Conservation (phyloP, 768 basidiomycete genomes). For the Dendrothele bispora region DNA sequence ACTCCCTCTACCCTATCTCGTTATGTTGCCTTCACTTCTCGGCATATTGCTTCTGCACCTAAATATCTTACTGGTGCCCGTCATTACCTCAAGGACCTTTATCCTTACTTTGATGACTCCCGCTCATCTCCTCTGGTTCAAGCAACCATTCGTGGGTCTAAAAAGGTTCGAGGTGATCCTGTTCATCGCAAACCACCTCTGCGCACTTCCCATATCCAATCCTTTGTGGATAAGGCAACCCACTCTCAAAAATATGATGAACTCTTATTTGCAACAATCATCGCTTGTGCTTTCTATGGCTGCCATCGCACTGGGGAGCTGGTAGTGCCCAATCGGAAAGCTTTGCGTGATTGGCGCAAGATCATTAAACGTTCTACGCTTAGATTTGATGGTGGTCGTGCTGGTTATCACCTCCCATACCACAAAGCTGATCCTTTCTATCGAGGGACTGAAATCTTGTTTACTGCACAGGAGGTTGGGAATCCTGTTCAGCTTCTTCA, state of each 20-base stretch:
- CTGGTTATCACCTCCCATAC: conserved; percentile 26
- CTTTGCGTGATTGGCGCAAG: conserved; percentile 22
- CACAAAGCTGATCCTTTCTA: conserved; percentile 29
- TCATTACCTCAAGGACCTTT: conserved; percentile 21
- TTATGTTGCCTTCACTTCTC: conserved; percentile 19
- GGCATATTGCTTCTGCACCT: conserved; percentile 11
- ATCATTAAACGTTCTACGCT: conserved; percentile 23
- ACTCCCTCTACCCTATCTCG: conserved; percentile 18
- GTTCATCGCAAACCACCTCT: conserved; percentile 22
- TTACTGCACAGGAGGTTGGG: conserved; percentile 16
- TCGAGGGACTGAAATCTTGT: conserved; percentile 20
- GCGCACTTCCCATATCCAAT: conserved; percentile 11
- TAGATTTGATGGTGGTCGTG: conserved; percentile 8
- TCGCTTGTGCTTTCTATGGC: conserved; percentile 26
- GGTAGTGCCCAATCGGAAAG: conserved; percentile 12
- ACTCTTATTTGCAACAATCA: conserved; percentile 20
- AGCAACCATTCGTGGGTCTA: conserved; percentile 17
- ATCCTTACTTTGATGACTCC: conserved; percentile 21
- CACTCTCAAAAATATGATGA: too few species aligned
- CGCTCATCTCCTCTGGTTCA: conserved; percentile 15
- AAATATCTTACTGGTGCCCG: conserved; percentile 23
- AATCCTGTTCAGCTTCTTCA: conserved; percentile 17
- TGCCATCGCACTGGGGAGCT: conserved; percentile 26
- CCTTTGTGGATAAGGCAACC: too few species aligned
- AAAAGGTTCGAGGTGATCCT: conserved; percentile 18